phyloP scores from a whole-genome alignment of 129 eudicot genomes.

The Helichrysum umbraculigerum region DNA sequence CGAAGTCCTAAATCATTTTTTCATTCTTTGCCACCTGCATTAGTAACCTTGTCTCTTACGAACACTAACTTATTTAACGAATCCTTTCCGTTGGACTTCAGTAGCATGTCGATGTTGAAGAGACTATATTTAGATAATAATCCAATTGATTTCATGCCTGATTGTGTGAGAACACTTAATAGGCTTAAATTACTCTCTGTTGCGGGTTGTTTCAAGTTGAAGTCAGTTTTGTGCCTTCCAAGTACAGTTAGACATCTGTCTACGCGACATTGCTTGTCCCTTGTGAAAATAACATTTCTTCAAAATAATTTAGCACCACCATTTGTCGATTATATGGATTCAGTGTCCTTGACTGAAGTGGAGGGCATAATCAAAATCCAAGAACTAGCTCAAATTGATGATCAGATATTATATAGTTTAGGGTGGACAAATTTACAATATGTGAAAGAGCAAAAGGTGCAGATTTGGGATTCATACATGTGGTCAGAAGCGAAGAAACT shows the following conservation, averaged over 20 bases:
- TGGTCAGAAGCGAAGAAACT: background rate
- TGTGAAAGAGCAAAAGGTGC: constrained; percentile 1
- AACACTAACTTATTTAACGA: no score
- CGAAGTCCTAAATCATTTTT: background rate
- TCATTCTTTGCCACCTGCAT: background rate
- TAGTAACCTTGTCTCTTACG: no score
- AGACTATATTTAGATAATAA: no score
- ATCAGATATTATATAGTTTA: background rate
- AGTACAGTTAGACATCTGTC: background rate
- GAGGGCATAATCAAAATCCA: constrained; percentile 2
- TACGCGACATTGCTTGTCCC: fast-evolving
- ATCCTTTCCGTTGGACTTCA: no score
- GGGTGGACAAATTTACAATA: background rate
- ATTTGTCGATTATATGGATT: no score
- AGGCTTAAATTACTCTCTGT: no score
- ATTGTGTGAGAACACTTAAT: no score
- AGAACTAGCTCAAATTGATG: constrained; percentile 1
- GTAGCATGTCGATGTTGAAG: no score
- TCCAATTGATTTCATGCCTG: no score
- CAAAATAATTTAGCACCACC: background rate
- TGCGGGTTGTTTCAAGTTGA: background rate
- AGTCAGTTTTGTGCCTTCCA: constrained; percentile 12
- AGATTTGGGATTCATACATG: background rate
- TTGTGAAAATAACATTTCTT: background rate
- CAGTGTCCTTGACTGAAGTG: background rate